A percentile compares a stretch with the other conserved stretches of the same genome.
Conservation (phyloP, 2,329 filamentous ascomycete genomes). For the Trichocomaceae sp. region DNA sequence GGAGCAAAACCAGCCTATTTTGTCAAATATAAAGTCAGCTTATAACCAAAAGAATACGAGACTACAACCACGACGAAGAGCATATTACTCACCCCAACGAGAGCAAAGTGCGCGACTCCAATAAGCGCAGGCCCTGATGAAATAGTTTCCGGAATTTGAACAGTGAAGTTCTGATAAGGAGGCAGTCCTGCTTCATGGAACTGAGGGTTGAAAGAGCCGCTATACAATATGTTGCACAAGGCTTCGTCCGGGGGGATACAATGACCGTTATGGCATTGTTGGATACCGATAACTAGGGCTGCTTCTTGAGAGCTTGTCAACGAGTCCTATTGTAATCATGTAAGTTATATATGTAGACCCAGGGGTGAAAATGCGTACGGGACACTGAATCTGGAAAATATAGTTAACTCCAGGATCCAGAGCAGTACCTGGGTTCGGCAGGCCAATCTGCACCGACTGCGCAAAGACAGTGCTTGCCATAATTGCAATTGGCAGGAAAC, state of each 20-base stretch:
- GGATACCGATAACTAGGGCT: slow-evolving; percentile 25
- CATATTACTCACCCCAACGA: slow-evolving; percentile 25
- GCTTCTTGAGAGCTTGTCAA: slow-evolving; percentile 24
- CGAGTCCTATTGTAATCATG: slow-evolving; percentile 18
- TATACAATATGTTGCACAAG: slow-evolving; percentile 24
- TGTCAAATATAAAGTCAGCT: neutral
- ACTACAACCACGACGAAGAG: too few species aligned
- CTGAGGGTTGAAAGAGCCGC: slow-evolving; percentile 22
- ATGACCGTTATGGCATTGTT: slow-evolving; percentile 17
- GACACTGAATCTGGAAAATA: slow-evolving; percentile 25
- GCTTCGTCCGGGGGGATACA: slow-evolving; percentile 19
- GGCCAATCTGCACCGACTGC: slow-evolving; percentile 22
- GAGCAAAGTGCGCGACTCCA: slow-evolving; percentile 24
- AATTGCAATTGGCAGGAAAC: slow-evolving; percentile 15
- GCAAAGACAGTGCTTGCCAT: slow-evolving; percentile 21
- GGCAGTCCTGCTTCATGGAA: slow-evolving; percentile 19
- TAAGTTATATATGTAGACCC: too few species aligned
- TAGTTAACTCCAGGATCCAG: slow-evolving; percentile 19
- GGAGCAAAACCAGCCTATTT: slow-evolving; percentile 20
- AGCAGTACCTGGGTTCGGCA: slow-evolving; percentile 17
- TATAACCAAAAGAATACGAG: too few species aligned
- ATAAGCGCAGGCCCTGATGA: slow-evolving; percentile 18
- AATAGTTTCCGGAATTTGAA: slow-evolving; percentile 19
- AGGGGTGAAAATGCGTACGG: slow-evolving; percentile 17
- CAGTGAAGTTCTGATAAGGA: slow-evolving; percentile 29